These are phyloP conservation scores for Fusarium decemcellulare DNA, from an alignment of 2,329 filamentous ascomycete genomes.

Conservation along the genomic window DNA sequence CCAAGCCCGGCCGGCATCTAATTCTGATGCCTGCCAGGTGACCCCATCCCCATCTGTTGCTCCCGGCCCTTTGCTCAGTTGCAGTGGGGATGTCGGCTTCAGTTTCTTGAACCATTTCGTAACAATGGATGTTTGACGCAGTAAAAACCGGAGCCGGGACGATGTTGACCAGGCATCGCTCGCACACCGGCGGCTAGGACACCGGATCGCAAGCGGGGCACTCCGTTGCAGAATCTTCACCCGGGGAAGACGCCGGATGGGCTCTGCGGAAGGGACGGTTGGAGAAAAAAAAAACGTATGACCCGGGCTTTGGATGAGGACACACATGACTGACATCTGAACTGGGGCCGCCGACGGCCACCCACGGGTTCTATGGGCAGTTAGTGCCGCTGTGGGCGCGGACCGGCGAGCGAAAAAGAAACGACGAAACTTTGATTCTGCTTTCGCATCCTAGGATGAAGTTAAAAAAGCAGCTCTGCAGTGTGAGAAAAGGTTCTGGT, in stretches of 20 bases:
- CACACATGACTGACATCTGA: slow-evolving; percentile 32
- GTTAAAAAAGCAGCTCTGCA: slow-evolving; percentile 18
- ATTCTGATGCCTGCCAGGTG: slow-evolving; percentile 27
- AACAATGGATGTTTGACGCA: neutral
- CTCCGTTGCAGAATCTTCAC: slow-evolving; percentile 15
- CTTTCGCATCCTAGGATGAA: slow-evolving; percentile 2
- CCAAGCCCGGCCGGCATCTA: slow-evolving; percentile 20
- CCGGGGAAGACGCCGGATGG: slow-evolving; percentile 30
- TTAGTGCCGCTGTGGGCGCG: slow-evolving; percentile 14
- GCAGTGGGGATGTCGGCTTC: neutral
- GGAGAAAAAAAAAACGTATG: slow-evolving; percentile 42
- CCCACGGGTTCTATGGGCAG: neutral
- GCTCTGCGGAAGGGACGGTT: slow-evolving; percentile 11
- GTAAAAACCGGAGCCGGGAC: slow-evolving; percentile 14
- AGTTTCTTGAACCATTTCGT: slow-evolving; percentile 8
- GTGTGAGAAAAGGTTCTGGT: neutral
- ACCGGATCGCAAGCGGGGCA: slow-evolving; percentile 25
- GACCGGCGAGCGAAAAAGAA: slow-evolving; percentile 17
- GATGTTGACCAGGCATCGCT: slow-evolving; percentile 27
- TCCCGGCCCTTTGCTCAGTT: slow-evolving; percentile 11
- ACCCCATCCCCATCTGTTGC: slow-evolving; percentile 2
- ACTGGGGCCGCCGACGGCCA: slow-evolving; percentile 22
- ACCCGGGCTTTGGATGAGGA: slow-evolving; percentile 28
- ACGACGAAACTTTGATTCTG: slow-evolving; percentile 13
- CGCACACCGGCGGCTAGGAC: slow-evolving; percentile 23